Evolutionary conservation across 192 early-diverging fungal genomes (phyloP).

Genomic region (Coemansia sp.): DNA sequence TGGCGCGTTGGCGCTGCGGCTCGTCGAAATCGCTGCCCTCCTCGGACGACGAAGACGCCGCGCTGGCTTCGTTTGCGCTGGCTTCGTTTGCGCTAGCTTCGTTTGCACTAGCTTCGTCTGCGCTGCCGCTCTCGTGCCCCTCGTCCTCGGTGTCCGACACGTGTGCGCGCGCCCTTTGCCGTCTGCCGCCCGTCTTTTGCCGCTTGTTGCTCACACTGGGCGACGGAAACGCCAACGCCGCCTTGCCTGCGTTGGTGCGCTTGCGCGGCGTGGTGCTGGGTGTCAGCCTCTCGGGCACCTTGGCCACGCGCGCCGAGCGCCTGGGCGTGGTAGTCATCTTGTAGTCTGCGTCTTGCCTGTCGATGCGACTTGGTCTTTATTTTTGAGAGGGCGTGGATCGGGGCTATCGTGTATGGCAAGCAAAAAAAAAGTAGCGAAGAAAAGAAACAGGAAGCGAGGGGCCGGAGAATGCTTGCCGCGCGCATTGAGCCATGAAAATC

Average conservation of each 20-base stretch:
- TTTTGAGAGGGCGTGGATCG: no score
- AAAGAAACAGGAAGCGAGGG: background rate
- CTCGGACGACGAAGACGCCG: no score
- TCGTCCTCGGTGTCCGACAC: constrained; percentile 14
- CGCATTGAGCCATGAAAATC: background rate
- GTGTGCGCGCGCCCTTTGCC: background rate
- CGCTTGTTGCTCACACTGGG: constrained; percentile 21
- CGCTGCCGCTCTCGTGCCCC: background rate
- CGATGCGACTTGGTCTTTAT: no score
- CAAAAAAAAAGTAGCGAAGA: background rate
- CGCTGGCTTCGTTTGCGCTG: background rate
- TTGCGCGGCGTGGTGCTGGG: constrained; percentile 33
- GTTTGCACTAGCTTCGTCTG: background rate
- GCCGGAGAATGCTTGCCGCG: background rate
- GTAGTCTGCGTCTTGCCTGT: no score
- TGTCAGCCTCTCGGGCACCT: constrained; percentile 31
- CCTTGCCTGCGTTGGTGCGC: constrained; percentile 14
- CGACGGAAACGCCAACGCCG: constrained; percentile 19
- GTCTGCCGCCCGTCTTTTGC: constrained; percentile 5
- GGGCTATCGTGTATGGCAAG: no score
- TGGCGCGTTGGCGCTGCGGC: constrained; percentile 1
- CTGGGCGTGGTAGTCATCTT: constrained; percentile 32
- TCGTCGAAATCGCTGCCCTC: constrained; percentile 29
- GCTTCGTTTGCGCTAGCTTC: background rate
- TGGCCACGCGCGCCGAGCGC: constrained; percentile 33